These are phyloP conservation scores for Pseudocercospora fuligena DNA, from an alignment of 2,329 filamentous ascomycete species.

Conservation along the genomic window DNA sequence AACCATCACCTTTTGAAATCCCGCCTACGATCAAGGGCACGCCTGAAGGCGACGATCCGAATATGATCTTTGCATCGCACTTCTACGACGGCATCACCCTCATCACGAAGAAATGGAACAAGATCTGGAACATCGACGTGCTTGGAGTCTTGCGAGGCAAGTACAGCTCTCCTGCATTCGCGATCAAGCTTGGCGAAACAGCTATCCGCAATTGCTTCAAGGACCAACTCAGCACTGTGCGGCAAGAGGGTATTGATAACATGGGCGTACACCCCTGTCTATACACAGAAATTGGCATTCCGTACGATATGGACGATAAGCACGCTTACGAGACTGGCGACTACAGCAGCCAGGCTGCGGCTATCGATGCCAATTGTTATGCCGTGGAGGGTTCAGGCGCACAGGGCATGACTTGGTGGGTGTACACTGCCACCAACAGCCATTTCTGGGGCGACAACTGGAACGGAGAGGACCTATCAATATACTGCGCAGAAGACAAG, in stretches of 20 bases:
- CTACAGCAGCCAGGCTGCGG: slow-evolving; percentile 88
- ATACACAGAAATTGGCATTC: slow-evolving; percentile 94
- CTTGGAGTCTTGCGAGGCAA: slow-evolving; percentile 87
- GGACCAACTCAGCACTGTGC: slow-evolving; percentile 82
- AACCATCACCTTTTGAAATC: slow-evolving; percentile 89
- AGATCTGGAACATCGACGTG: slow-evolving; percentile 95
- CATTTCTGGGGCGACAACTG: slow-evolving; percentile 91
- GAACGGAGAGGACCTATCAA: slow-evolving; percentile 97
- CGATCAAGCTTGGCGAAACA: slow-evolving; percentile 88
- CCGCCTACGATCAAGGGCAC: slow-evolving; percentile 88
- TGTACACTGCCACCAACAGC: slow-evolving; percentile 81
- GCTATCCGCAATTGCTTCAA: slow-evolving; percentile 93
- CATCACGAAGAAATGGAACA: slow-evolving; percentile 99
- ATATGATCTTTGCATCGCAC: slow-evolving; percentile 90
- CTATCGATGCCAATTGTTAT: slow-evolving; percentile 95
- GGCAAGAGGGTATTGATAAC: slow-evolving; percentile 83
- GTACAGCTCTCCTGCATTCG: slow-evolving; percentile 87
- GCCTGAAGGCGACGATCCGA: slow-evolving; percentile 77
- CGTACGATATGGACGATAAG: slow-evolving; percentile 98
- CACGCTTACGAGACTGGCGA: slow-evolving; percentile 94
- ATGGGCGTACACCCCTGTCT: slow-evolving; percentile 88
- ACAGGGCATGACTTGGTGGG: slow-evolving; percentile 88
- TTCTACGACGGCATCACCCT: slow-evolving; percentile 97
- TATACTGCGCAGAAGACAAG: slow-evolving; percentile 83
- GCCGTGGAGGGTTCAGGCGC: slow-evolving; percentile 82